phyloP scores from a whole-genome alignment of 306 rosid species.

The Acacia confusa region DNA sequence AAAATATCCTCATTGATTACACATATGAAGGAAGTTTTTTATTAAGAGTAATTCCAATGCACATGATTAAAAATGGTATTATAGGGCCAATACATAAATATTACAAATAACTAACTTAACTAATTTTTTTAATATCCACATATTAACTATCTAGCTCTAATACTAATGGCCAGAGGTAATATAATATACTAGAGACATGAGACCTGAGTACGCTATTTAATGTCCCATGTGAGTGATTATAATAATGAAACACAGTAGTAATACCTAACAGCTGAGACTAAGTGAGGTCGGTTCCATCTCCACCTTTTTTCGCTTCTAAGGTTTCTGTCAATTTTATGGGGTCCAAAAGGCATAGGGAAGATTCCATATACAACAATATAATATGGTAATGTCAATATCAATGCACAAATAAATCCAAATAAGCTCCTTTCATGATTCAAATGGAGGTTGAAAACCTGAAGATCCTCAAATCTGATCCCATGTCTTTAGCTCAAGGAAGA shows the following conservation, averaged over 20 bases:
- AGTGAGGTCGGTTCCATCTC: slow-evolving; percentile 17
- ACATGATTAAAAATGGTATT: too few species aligned
- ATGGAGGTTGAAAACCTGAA: slow-evolving; percentile 19
- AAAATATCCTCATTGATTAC: too few species aligned
- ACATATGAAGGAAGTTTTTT: too few species aligned
- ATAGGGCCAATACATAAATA: too few species aligned
- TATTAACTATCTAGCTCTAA: too few species aligned
- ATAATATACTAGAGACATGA: neutral
- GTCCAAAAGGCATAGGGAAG: slow-evolving; percentile 2
- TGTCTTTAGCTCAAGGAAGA: slow-evolving; percentile 21
- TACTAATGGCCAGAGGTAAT: too few species aligned
- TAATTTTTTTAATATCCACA: too few species aligned
- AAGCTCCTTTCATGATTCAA: slow-evolving; percentile 31
- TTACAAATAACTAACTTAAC: too few species aligned
- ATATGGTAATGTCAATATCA: slow-evolving; percentile 12
- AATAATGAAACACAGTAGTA: slow-evolving; percentile 1
- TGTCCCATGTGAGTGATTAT: slow-evolving; percentile 17
- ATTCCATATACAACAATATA: neutral
- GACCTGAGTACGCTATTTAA: neutral
- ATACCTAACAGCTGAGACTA: slow-evolving; percentile 11
- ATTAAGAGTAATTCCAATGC: too few species aligned
- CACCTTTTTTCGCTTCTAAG: slow-evolving; percentile 5
- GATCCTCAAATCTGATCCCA: slow-evolving; percentile 27
- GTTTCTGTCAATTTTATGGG: slow-evolving; percentile 27
- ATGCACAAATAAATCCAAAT: slow-evolving; percentile 2